These are phyloP conservation scores for Nakazawaea pomicola DNA, from an alignment of 805 yeast genomes.

Conservation along the genomic window DNA sequence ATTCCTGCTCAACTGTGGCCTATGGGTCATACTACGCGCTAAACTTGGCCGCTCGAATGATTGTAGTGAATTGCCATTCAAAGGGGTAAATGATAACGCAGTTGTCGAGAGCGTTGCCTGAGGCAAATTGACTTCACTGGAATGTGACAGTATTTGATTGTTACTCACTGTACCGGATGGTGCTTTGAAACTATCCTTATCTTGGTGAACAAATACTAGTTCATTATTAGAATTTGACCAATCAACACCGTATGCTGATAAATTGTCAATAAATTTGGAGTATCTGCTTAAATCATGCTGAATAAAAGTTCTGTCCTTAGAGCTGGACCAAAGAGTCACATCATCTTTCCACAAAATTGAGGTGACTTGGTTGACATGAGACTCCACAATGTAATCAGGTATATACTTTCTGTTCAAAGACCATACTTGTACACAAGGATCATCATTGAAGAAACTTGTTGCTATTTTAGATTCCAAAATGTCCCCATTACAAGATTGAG, in stretches of 20 bases:
- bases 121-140: constrained; percentile 15
- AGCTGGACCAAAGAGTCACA: constrained; percentile 39
- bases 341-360: constrained; percentile 56
- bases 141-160: constrained; percentile 15
- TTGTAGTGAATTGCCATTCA: background rate
- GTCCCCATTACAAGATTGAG: constrained; percentile 31
- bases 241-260: constrained; percentile 45
- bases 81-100: constrained; percentile 13
- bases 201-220: constrained; percentile 49
- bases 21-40: constrained; percentile 13
- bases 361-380: constrained; percentile 44
- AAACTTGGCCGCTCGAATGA: constrained; percentile 11
- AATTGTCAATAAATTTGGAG: constrained; percentile 40
- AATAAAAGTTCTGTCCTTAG: constrained; percentile 44
- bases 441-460: constrained; percentile 67
- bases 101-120: constrained; percentile 11
- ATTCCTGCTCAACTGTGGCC: constrained; percentile 17
- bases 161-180: constrained; percentile 4
- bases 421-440: constrained; percentile 64
- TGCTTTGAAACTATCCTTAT: constrained; percentile 35
- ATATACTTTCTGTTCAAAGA: constrained; percentile 65
- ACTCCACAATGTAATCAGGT: constrained; percentile 52
- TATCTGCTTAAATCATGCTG: constrained; percentile 43
- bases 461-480: constrained; percentile 65
- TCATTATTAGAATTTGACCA: constrained; percentile 54